Conservation (phyloP, 2,329 filamentous ascomycete species). For the Fusarium poae region DNA sequence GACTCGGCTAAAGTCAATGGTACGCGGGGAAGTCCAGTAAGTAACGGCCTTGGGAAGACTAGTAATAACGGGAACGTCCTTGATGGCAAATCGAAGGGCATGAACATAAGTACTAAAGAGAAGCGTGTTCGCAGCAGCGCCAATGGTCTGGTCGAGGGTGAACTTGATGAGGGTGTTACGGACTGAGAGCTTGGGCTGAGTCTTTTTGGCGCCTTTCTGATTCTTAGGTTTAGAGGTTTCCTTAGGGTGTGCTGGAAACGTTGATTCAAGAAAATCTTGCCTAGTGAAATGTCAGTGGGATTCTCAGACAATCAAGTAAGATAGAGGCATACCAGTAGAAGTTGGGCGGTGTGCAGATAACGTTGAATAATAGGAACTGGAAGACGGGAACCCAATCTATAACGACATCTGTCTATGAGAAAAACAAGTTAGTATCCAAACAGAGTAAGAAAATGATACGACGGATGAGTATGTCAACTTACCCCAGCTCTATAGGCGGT, state of each 20-base stretch:
- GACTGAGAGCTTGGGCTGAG: conserved; percentile 65
- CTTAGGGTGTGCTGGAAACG: conserved; percentile 75
- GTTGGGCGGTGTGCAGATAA: conserved; percentile 84
- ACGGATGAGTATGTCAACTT: conserved; percentile 43
- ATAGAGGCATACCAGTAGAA: conserved; percentile 76
- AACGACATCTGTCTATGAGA: conserved; percentile 65
- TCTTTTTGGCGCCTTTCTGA: conserved; percentile 45
- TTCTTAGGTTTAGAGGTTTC: conserved; percentile 55
- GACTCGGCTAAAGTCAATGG: conserved; percentile 61
- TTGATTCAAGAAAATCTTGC: conserved; percentile 81
- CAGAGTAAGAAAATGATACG: not conserved
- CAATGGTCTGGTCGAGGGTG: conserved; percentile 75
- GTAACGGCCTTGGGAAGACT: conserved; percentile 53
- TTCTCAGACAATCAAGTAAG: conserved; percentile 22
- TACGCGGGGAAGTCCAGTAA: conserved; percentile 56
- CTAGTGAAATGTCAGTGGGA: conserved; percentile 53
- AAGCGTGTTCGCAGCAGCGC: conserved; percentile 74
- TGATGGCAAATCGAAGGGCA: conserved; percentile 66
- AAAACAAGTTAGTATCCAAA: not conserved
- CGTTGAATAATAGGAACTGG: conserved; percentile 81
- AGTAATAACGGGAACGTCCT: conserved; percentile 55
- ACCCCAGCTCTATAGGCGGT: conserved; percentile 72
- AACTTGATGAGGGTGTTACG: conserved; percentile 77
- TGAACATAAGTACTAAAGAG: conserved; percentile 72
- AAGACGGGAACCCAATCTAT: conserved; percentile 77